Percentiles rank a stretch among this genome's conserved stretches.
Evolutionary conservation across 148 eudicot species (phyloP).

Genomic region (Nepenthes mirabilis): DNA sequence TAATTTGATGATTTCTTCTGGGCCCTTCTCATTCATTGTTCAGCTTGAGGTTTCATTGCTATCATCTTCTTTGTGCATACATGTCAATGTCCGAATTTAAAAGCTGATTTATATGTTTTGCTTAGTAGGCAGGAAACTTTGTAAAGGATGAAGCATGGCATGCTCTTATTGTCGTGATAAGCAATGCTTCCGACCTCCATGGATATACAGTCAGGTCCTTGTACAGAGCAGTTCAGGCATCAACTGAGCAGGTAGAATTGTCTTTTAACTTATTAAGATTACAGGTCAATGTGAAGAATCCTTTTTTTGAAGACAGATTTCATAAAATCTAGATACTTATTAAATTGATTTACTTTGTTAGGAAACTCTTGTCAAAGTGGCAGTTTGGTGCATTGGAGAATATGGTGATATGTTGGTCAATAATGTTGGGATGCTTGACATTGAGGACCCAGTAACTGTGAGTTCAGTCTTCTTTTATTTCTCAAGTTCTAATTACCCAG

Average conservation of each 20-base stretch:
- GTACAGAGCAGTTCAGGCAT: constrained; percentile 52
- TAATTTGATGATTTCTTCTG: neutral
- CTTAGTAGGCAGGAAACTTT: constrained; percentile 80
- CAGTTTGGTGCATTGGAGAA: constrained; percentile 99
- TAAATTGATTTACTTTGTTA: constrained; percentile 15
- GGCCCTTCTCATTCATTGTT: neutral
- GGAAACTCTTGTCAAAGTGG: constrained; percentile 91
- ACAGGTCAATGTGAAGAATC: constrained; percentile 3
- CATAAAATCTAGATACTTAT: constrained; percentile 4
- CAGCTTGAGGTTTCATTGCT: neutral
- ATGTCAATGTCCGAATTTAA: neutral
- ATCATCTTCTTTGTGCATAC: neutral
- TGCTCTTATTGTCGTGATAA: constrained; percentile 72
- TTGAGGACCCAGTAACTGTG: constrained; percentile 88
- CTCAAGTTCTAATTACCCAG: neutral
- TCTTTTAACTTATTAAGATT: constrained; percentile 4
- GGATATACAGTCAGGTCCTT: constrained; percentile 76
- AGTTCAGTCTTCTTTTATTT: constrained; percentile 23
- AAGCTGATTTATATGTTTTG: constrained; percentile 29
- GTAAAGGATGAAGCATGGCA: constrained; percentile 95
- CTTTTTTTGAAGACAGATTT: constrained; percentile 5
- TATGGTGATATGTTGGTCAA: constrained; percentile 93
- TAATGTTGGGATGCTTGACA: constrained; percentile 70
- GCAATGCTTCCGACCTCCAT: constrained; percentile 79
- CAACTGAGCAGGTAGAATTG: constrained; percentile 68